Evolutionary conservation across 2,329 filamentous ascomycete species (phyloP).

Genomic region (Colletotrichum musae): DNA sequence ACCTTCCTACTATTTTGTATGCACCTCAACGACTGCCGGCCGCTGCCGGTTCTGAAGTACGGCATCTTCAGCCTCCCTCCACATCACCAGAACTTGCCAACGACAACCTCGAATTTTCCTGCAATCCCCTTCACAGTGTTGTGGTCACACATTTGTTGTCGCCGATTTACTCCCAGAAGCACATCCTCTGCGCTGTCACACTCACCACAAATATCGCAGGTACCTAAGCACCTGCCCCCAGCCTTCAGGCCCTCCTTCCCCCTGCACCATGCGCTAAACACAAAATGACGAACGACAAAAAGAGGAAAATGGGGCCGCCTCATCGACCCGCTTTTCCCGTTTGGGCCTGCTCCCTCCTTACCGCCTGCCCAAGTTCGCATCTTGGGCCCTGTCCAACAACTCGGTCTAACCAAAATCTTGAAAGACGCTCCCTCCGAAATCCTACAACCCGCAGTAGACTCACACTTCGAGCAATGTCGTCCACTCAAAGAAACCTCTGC

Average conservation of each 20-base stretch:
- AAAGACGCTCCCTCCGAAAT: neutral
- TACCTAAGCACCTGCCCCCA: neutral
- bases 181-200: too few relatives aligned
- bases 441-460: neutral
- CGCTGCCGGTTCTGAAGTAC: too few relatives aligned
- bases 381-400: constrained; percentile 4
- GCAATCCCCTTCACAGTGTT: too few relatives aligned
- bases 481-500: neutral
- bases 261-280: constrained; percentile 12
- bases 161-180: too few relatives aligned
- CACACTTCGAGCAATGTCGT: neutral
- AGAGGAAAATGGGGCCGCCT: constrained; percentile 20
- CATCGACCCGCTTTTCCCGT: constrained; percentile 17
- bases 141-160: too few relatives aligned
- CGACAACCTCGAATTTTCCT: too few relatives aligned
- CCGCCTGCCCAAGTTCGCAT: constrained; percentile 17
- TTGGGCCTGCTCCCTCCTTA: constrained; percentile 2
- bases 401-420: constrained; percentile 4
- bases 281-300: constrained; percentile 24
- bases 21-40: too few relatives aligned
- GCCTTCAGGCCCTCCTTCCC: neutral
- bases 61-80: too few relatives aligned
- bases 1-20: too few relatives aligned
- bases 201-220: too few relatives aligned
- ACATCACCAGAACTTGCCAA: too few relatives aligned